A percentile compares a stretch with the other conserved stretches of the same genome.
phyloP scores from a whole-genome alignment of 257 asterid genomes.

The Echium plantagineum region DNA sequence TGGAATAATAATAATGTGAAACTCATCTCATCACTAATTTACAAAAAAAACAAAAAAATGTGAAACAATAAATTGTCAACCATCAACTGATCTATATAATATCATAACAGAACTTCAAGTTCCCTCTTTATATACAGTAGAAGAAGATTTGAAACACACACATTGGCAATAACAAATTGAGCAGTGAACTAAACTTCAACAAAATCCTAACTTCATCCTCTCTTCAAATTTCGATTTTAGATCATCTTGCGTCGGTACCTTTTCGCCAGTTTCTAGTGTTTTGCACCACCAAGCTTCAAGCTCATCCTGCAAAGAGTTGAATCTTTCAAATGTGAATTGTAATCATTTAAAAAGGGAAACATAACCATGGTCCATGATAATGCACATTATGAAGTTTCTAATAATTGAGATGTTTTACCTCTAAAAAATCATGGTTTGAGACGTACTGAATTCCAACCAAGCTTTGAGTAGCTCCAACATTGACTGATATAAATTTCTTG shows the following conservation, averaged over 20 bases:
- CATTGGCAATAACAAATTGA: neutral
- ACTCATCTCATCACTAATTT: too few relatives aligned
- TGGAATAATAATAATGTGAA: too few relatives aligned
- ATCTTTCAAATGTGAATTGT: neutral
- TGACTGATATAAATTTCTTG: constrained; percentile 35
- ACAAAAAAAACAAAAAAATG: too few relatives aligned
- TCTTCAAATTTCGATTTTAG: constrained; percentile 35
- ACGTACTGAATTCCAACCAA: constrained; percentile 51
- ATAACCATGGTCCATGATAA: too few relatives aligned
- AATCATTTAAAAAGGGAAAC: neutral
- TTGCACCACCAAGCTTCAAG: constrained; percentile 71
- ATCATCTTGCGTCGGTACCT: constrained; percentile 46
- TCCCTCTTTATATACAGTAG: neutral
- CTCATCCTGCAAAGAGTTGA: constrained; percentile 47
- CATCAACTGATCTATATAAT: neutral
- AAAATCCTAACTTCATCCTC: constrained; percentile 37
- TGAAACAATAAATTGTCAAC: neutral
- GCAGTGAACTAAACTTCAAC: neutral
- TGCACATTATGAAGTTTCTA: neutral
- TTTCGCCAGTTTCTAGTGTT: constrained; percentile 38
- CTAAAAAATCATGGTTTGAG: constrained; percentile 69
- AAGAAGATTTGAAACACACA: neutral
- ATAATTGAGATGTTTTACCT: constrained; percentile 33
- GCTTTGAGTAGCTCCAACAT: constrained; percentile 55
- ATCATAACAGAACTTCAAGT: too few relatives aligned